Evolutionary conservation across 2,329 filamentous ascomycete species (phyloP), one percentile per base, ranked within the genome.

Genomic region (Drechslera avenae): DNA sequence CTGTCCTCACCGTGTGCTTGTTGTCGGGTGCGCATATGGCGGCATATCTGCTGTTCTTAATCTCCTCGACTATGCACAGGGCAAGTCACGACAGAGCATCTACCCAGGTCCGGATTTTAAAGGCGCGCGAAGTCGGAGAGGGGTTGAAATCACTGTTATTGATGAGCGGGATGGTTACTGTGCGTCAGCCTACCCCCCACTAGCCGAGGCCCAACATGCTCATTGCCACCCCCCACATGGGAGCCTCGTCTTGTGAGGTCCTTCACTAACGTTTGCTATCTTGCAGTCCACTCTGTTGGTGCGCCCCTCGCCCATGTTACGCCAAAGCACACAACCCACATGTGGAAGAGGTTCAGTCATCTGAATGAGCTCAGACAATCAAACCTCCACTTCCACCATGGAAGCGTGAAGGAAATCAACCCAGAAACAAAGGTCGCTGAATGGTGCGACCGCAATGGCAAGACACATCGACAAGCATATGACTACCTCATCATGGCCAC

Each of bases 151-250:
- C 42, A 91, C 87, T 17, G 81, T 92, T 17, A 84, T 90, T 18
- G 88, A 92, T 63, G 87, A 91, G 71, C 79, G 87, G n/a, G 89
- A 92, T 76, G 89, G 89, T n/a, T 91, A 85, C 70, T 91, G 88
- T 91, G 77, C 62, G 86, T 58, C 35, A 53, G 46, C 18, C 54
- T 36, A 41, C 56, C 47, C 56, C 47, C 52, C 47, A 52, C 50
- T 61, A 59, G 41, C 57, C 57, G 59, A 66, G 58, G 52, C 47
- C 23, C 17, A 18, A 23, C 33, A 42, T 46, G n/a, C 35, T 52
- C 13, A 34, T n/a, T 31, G 12, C 26, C n/a, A n/a, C n/a, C 46
- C 37, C 44, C 49, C 44, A 37, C 44, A 43, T 59, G 40, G 41
- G 43, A 49, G 47, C 39, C n/a, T 19, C 37, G 50, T 46, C 56